Base-by-base conservation (phyloP, 164 flowering plant genomes). In the Vitis amurensis region DNA sequence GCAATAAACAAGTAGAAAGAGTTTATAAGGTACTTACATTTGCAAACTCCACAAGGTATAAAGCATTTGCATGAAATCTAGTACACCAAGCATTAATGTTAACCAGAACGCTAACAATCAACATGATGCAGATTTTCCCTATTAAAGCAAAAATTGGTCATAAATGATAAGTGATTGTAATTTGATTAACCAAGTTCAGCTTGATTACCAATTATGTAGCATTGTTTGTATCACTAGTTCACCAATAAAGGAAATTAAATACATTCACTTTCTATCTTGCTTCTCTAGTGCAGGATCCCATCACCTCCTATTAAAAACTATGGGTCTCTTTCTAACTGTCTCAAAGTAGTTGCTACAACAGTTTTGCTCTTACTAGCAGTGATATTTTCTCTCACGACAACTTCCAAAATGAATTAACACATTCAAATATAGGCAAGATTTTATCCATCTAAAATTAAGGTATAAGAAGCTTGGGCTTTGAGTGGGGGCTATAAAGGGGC, bases 1-100 rank as follows among this genome's bases (percentile, higher is more conserved):
- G 50, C 55, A 71, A 37, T 66, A 59, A 58, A 62, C 5, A 12
- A 19, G 50, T 64, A 67, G 48, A 58, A 11, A 52, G 29, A 71
- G 62, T 8, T 53, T 30, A 7, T 59, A 58, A 58, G 64, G 48
- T 13, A 51, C 14, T 31, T 16, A 8, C 8, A 51, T 19, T 19
- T 16, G 11, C 68, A 50, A 64, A 64, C 2, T 47, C 6, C 49
- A 47, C 11, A 64, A 50, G 10, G 23, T 13, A 16, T 13, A 12
- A 37, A 29, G 58, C 58, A 59, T 53, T 37, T 51, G 51, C 58
- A 59, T 59, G 19, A n/a, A 50, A 11, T 55, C 49, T 2, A 16
- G 27, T 10, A 55, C 11, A 15, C 27, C 13, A 27, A 48, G 23
- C 31, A 31, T 30, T 66, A 55, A 17, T 14, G 23, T 50, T 11